A percentile compares a stretch with the other conserved stretches of the same genome.
These are phyloP conservation scores for Cordyceps javanica DNA, from an alignment of 2,329 filamentous ascomycete genomes.

Conservation along the genomic window DNA sequence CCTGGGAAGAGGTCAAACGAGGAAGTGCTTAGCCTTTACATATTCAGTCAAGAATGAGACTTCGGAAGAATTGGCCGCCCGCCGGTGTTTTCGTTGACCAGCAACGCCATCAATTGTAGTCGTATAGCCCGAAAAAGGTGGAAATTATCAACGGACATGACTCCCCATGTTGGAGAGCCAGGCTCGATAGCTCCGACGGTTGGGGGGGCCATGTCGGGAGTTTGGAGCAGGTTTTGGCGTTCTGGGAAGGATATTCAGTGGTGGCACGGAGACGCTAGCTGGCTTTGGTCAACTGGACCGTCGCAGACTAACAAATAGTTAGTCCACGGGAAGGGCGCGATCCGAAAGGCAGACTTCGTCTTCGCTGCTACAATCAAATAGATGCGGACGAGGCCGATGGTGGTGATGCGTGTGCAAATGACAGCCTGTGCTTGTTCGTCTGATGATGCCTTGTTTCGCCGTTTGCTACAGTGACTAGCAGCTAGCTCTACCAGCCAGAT, in stretches of 20 bases:
- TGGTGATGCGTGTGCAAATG: not conserved
- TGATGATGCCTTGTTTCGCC: not conserved
- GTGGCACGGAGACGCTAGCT: slow-evolving; percentile 1
- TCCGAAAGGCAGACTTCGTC: not conserved
- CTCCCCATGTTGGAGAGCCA: not conserved
- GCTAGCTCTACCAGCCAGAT: too few species aligned
- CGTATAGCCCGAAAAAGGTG: slow-evolving; percentile 1
- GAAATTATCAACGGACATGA: slow-evolving; percentile 8
- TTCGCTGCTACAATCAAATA: not conserved
- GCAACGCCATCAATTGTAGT: not conserved
- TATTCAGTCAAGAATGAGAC: not conserved
- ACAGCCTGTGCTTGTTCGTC: not conserved
- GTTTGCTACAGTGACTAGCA: not conserved
- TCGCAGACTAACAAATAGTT: not conserved
- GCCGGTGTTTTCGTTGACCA: not conserved
- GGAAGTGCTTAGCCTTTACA: not conserved
- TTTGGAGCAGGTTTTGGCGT: not conserved
- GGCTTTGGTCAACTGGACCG: not conserved
- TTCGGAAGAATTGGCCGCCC: not conserved
- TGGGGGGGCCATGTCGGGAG: not conserved
- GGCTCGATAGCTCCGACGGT: not conserved
- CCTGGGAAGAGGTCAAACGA: not conserved
- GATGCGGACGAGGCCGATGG: not conserved
- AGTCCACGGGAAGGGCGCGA: not conserved
- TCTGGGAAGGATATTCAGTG: not conserved